A percentile compares a stretch with the other conserved stretches of the same genome.
These are phyloP conservation scores for Candida suzukii DNA, from an alignment of 805 yeast species.

Conservation along the genomic window DNA sequence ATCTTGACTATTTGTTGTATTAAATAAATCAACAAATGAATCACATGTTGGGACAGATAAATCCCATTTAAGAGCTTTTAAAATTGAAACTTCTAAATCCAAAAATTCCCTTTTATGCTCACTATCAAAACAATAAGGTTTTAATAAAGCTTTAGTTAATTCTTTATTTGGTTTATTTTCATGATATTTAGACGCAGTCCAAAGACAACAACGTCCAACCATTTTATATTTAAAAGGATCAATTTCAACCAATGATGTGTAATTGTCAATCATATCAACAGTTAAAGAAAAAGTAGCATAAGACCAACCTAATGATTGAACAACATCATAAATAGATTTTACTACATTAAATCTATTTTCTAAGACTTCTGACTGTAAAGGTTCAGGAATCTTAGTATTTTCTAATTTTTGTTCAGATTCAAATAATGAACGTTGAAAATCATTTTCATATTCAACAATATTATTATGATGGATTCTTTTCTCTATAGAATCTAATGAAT, in stretches of 20 bases:
- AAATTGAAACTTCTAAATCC: slow-evolving; percentile 63
- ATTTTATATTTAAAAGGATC: slow-evolving; percentile 29
- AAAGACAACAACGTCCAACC: slow-evolving; percentile 36
- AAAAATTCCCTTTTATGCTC: slow-evolving; percentile 29
- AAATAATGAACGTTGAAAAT: slow-evolving; percentile 18
- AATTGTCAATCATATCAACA: slow-evolving; percentile 31
- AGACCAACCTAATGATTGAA: slow-evolving; percentile 21
- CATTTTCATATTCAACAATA: slow-evolving; percentile 21
- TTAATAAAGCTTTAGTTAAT: slow-evolving; percentile 21
- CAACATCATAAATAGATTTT: slow-evolving; percentile 25
- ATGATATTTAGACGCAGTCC: slow-evolving; percentile 37
- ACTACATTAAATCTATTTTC: slow-evolving; percentile 17
- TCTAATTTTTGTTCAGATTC: slow-evolving; percentile 23
- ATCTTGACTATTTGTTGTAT: slow-evolving; percentile 34
- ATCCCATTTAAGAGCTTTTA: slow-evolving; percentile 60
- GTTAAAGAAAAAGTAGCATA: slow-evolving; percentile 30
- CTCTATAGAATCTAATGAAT: slow-evolving; percentile 15
- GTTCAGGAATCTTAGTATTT: slow-evolving; percentile 18
- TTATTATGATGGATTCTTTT: slow-evolving; percentile 19
- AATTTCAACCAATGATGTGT: slow-evolving; percentile 27
- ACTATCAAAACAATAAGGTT: slow-evolving; percentile 22
- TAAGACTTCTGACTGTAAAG: slow-evolving; percentile 16
- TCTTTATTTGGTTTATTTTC: slow-evolving; percentile 50
- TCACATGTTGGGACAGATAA: slow-evolving; percentile 58
- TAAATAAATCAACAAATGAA: slow-evolving; percentile 50